phyloP scores from a whole-genome alignment of 768 basidiomycete genomes.

The Serendipita sp. region DNA sequence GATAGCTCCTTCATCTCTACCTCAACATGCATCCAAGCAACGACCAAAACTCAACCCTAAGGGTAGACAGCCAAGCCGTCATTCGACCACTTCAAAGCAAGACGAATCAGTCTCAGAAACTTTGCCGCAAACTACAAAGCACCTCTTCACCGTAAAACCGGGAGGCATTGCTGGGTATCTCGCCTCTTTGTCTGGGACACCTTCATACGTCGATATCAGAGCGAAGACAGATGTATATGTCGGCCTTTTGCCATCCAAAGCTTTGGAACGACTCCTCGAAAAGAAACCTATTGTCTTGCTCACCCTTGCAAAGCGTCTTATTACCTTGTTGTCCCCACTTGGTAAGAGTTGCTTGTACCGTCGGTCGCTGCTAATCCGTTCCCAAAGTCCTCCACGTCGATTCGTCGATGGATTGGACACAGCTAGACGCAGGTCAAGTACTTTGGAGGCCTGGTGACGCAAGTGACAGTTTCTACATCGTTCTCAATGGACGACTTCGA shows the following conservation, averaged over 20 bases:
- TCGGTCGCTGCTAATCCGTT: neutral
- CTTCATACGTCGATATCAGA: conserved; percentile 91
- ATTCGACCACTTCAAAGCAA: neutral
- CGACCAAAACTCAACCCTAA: neutral
- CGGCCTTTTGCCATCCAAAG: conserved; percentile 78
- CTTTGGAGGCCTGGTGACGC: conserved; percentile 81
- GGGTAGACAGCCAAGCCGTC: neutral
- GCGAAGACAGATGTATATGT: conserved; percentile 99
- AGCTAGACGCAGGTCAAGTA: conserved; percentile 88
- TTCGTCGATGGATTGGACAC: conserved; percentile 95
- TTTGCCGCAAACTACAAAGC: conserved; percentile 33
- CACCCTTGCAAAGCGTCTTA: conserved; percentile 89
- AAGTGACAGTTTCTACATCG: conserved; percentile 95
- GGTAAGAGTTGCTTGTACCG: conserved; percentile 26
- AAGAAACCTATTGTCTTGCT: conserved; percentile 89
- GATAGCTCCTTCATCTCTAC: neutral
- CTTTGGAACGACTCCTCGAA: conserved; percentile 80
- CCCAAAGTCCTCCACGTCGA: conserved; percentile 83
- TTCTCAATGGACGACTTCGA: conserved; percentile 89
- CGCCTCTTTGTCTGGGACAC: conserved; percentile 77
- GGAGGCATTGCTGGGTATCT: conserved; percentile 97
- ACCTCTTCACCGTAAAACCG: conserved; percentile 88
- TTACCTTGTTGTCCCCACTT: conserved; percentile 84
- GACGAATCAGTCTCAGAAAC: conserved; percentile 14
- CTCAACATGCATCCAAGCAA: neutral